Conservation (phyloP, 106 monocot genomes). For the Dioscorea alata region DNA sequence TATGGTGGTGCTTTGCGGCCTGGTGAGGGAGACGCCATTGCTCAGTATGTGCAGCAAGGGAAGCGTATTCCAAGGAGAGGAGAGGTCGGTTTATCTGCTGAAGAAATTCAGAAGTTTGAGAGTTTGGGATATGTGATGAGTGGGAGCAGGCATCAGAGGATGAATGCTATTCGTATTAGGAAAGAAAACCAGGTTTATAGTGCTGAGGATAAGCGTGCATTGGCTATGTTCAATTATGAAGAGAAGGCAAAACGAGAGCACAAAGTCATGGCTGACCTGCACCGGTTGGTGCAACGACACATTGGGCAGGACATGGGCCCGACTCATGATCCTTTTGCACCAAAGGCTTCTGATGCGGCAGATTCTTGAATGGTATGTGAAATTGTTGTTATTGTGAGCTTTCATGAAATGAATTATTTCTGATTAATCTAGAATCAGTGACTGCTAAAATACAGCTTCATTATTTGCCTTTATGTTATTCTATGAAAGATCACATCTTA, state of each 20-base stretch:
- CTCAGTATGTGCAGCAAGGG: slow-evolving; percentile 98
- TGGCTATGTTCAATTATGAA: slow-evolving; percentile 99
- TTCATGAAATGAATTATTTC: no score
- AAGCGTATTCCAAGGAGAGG: slow-evolving; percentile 99
- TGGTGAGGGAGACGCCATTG: slow-evolving; percentile 98
- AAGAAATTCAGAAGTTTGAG: slow-evolving; percentile 95
- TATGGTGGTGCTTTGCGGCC: slow-evolving; percentile 95
- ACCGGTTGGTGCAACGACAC: slow-evolving; percentile 84
- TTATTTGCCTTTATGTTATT: no score
- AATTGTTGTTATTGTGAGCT: neutral
- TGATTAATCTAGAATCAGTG: no score
- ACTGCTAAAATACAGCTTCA: no score
- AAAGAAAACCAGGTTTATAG: slow-evolving; percentile 99
- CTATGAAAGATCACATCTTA: no score
- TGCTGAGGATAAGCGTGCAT: slow-evolving; percentile 92
- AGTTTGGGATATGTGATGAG: slow-evolving; percentile 96
- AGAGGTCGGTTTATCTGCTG: slow-evolving; percentile 94
- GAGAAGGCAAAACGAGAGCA: slow-evolving; percentile 96
- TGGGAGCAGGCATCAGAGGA: slow-evolving; percentile 97
- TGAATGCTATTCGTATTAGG: slow-evolving; percentile 99
- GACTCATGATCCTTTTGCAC: slow-evolving; percentile 78
- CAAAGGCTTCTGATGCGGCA: slow-evolving; percentile 32
- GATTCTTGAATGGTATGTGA: slow-evolving; percentile 32
- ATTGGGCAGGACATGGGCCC: slow-evolving; percentile 84
- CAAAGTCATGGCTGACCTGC: slow-evolving; percentile 95